Evolutionary conservation across 2,329 filamentous ascomycete genomes (phyloP).

Genomic region (Onygenales sp.): DNA sequence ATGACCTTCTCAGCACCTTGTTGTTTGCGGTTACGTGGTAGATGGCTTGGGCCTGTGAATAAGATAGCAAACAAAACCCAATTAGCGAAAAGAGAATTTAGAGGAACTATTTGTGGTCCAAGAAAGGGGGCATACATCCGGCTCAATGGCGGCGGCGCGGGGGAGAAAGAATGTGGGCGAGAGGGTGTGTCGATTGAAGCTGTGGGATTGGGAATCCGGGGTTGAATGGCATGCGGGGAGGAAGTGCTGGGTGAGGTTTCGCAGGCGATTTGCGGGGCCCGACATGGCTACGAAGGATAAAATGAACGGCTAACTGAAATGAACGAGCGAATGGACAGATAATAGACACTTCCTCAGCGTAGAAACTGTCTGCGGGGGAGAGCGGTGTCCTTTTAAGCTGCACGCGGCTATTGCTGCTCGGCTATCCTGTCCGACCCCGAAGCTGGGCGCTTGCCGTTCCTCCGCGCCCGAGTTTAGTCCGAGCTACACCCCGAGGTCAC

Average conservation of each 20-base stretch:
- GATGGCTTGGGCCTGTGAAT: conserved; percentile 59
- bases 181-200: conserved; percentile 45
- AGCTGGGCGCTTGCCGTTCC: background rate
- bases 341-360: too few relatives aligned
- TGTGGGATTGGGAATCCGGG: conserved; percentile 16
- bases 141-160: conserved; percentile 79
- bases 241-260: conserved; percentile 22
- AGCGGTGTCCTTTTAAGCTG: background rate
- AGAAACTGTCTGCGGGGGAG: too few relatives aligned
- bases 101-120: background rate
- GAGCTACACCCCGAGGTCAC: background rate
- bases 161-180: conserved; percentile 82
- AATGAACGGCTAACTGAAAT: background rate
- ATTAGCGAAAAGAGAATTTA: background rate
- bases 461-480: background rate
- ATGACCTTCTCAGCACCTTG: conserved; percentile 63
- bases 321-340: background rate
- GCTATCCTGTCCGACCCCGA: background rate
- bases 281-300: conserved; percentile 16
- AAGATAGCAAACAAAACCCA: conserved; percentile 3
- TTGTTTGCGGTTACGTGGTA: conserved; percentile 76
- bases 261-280: conserved; percentile 18
- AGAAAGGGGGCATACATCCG: conserved; percentile 43
- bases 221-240: conserved; percentile 17
- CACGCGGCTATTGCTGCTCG: background rate